Evolutionary conservation across 106 monocot genomes (phyloP).

Genomic region (Agapanthus africanus): DNA sequence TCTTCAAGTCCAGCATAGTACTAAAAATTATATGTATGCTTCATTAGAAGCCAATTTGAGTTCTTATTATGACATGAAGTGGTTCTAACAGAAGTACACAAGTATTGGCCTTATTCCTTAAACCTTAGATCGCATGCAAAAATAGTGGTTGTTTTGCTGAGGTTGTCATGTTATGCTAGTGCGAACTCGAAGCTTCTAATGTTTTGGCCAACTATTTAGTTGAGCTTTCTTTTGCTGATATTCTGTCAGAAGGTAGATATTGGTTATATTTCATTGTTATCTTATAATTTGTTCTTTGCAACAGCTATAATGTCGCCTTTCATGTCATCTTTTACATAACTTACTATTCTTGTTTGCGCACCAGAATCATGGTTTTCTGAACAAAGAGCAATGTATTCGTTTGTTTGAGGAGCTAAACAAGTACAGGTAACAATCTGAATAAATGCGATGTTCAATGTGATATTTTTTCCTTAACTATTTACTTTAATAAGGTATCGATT

Average conservation of each 20-base stretch:
- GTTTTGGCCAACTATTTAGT: neutral
- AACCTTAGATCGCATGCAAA: neutral
- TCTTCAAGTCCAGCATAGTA: neutral
- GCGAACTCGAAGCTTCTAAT: neutral
- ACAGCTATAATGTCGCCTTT: neutral
- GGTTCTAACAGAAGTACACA: neutral
- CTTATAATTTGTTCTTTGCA: neutral
- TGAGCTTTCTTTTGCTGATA: too few relatives aligned
- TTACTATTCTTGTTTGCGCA: conserved; percentile 18
- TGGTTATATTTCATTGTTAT: neutral
- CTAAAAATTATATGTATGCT: neutral
- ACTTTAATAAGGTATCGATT: neutral
- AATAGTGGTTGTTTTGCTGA: neutral
- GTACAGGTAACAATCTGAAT: conserved; percentile 52
- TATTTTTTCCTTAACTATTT: neutral
- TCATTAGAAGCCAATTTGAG: neutral
- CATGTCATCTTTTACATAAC: neutral
- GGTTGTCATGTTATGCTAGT: neutral
- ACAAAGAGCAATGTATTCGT: conserved; percentile 69
- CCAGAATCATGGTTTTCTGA: conserved; percentile 60
- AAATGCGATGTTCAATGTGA: neutral
- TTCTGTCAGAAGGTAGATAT: neutral
- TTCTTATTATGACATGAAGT: neutral
- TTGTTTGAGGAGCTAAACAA: conserved; percentile 87
- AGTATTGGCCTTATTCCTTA: neutral